Conservation (phyloP, 2,329 filamentous ascomycete genomes). For the Anisogramma anomala region DNA sequence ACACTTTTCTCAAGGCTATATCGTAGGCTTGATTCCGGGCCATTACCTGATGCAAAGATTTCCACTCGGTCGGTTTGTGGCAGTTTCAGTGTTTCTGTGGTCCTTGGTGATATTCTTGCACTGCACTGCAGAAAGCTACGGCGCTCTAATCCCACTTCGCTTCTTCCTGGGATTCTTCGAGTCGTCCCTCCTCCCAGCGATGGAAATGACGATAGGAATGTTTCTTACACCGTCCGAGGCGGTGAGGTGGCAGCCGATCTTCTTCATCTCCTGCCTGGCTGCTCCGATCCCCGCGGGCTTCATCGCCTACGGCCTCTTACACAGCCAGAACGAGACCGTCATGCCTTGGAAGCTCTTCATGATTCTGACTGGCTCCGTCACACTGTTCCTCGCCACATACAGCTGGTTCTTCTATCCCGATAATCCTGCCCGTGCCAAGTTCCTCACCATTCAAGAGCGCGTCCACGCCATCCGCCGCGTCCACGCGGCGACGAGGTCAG, state of each 20-base stretch:
- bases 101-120: slow-evolving; percentile 27
- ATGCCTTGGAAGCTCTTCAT: slow-evolving; percentile 30
- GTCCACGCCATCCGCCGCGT: slow-evolving; percentile 21
- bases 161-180: slow-evolving; percentile 26
- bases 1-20: slow-evolving; percentile 20
- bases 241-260: slow-evolving; percentile 23
- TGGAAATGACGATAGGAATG: slow-evolving; percentile 31
- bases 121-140: slow-evolving; percentile 25
- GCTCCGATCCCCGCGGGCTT: slow-evolving; percentile 29
- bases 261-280: slow-evolving; percentile 23
- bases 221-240: slow-evolving; percentile 27
- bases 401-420: slow-evolving; percentile 24
- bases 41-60: slow-evolving; percentile 30
- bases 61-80: slow-evolving; percentile 27
- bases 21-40: slow-evolving; percentile 27
- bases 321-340: slow-evolving; percentile 20
- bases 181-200: slow-evolving; percentile 27
- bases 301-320: slow-evolving; percentile 30
- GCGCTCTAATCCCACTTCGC: slow-evolving; percentile 25
- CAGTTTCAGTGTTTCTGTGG: slow-evolving; percentile 25
- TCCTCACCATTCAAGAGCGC: slow-evolving; percentile 15
- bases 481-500: slow-evolving; percentile 23
- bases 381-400: slow-evolving; percentile 23
- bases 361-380: slow-evolving; percentile 27
- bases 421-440: slow-evolving; percentile 15